Evolutionary conservation across 140 eudicot species (phyloP).

Genomic region (Senecio squalidus): DNA sequence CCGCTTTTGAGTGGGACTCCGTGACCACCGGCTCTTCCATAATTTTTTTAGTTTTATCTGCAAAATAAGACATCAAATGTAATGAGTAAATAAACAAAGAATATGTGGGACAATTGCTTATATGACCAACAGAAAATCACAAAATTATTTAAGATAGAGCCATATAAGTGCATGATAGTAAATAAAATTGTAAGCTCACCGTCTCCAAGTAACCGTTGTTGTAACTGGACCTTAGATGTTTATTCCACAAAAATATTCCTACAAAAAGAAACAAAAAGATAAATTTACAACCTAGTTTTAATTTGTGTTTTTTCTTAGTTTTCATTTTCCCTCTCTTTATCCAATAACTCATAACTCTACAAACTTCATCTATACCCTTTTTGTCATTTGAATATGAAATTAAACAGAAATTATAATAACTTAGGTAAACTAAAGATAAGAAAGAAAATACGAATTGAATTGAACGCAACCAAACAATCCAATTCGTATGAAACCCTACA

Average conservation of each 20-base stretch:
- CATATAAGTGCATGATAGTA: background rate
- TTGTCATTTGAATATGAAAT: no score
- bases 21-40: constrained; percentile 43
- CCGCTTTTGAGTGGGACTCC: constrained; percentile 52
- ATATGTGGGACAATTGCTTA: constrained; percentile 2
- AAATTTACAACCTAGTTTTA: background rate
- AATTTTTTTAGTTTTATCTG: constrained; percentile 47
- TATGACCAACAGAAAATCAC: constrained; percentile 9
- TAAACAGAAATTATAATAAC: no score
- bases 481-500: no score
- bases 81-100: constrained; percentile 1
- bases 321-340: background rate
- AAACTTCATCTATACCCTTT: no score
- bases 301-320: background rate
- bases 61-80: constrained; percentile 21
- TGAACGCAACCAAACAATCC: no score
- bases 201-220: constrained; percentile 43
- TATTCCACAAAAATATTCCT: constrained; percentile 61
- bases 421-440: no score
- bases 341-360: constrained; percentile 3
- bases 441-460: no score
- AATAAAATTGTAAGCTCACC: constrained; percentile 36
- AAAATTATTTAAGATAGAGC: background rate
- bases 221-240: constrained; percentile 47
- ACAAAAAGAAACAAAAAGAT: constrained; percentile 1